Evolutionary conservation across 345 rosid genomes (phyloP).

Genomic region (Acer negundo): DNA sequence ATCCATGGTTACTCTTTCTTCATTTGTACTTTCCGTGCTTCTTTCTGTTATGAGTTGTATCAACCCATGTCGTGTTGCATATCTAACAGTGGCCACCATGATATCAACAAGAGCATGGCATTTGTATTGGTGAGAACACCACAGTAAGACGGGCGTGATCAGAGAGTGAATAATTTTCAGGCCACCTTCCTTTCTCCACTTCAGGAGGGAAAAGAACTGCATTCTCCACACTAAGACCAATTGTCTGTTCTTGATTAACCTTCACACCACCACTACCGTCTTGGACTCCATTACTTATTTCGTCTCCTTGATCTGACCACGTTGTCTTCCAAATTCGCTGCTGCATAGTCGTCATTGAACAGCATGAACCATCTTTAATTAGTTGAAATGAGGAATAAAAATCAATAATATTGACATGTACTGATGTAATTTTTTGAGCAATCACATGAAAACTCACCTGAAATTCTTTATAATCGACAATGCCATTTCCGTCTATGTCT

Average conservation of each 20-base stretch:
- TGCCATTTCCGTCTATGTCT: constrained; percentile 73
- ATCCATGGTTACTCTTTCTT: neutral
- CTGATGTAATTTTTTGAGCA: neutral
- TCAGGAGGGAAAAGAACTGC: constrained; percentile 79
- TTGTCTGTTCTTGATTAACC: constrained; percentile 52
- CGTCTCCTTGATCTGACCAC: constrained; percentile 54
- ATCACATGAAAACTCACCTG: constrained; percentile 46
- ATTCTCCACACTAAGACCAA: constrained; percentile 68
- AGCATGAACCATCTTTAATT: constrained; percentile 11
- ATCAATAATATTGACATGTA: neutral
- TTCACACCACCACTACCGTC: constrained; percentile 29
- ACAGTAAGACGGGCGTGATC: constrained; percentile 80
- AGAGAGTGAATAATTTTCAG: constrained; percentile 72
- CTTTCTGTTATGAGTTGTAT: neutral
- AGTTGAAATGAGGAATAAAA: neutral
- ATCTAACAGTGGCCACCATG: constrained; percentile 28
- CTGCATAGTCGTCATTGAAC: constrained; percentile 41
- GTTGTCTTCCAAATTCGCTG: constrained; percentile 75
- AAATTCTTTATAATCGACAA: constrained; percentile 78
- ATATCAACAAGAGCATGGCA: constrained; percentile 52
- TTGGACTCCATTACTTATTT: constrained; percentile 22
- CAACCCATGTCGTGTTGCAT: neutral
- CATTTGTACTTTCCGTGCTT: neutral
- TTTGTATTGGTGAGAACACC: constrained; percentile 66
- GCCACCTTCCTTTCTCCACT: constrained; percentile 78